Base-by-base conservation (phyloP, 768 basidiomycete species). In the Suillus variegatus region DNA sequence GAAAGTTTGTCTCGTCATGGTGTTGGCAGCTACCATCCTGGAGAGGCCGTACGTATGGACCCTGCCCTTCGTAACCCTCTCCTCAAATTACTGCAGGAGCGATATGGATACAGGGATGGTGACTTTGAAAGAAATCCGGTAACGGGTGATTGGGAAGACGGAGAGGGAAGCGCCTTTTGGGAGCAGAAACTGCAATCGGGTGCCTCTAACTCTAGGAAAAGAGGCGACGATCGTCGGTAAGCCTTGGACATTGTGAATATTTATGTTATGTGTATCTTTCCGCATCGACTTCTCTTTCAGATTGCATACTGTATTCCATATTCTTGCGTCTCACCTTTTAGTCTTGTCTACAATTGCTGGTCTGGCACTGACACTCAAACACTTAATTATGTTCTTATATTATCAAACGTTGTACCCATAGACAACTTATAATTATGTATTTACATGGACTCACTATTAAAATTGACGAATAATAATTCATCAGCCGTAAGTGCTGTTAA, bases 31-130 rank as follows among this genome's bases (percentile, higher is more conserved):
- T 94, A 94, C 71, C 86, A 86, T 66, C 93, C 93, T 0, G 93
- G 93, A 61, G 93, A 94, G 75, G 88, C 76, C 64, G 93, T 94
- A 60, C 88, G 93, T 72, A 94, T 95, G 92, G 93, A 95, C 71
- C 93, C 93, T 12, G 92, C 90, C 43, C 79, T 95, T 65, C 86
- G 93, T 47, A 94, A 94, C 67, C 91, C 92, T 36, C 83, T 94
- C 54, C 82, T 94, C 66, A 85, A 82, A 76, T 79, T 95, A 40
- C 79, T 95, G 40, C 81, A 93, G 74, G 72, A 84, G 68, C 85
- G 92, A 47, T 95, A 92, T 72, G 85, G 84, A 35, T 95, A 95
- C 76, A 84, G 84, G 63, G 93, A 95, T 75, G 93, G 93, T 1
- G 93, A 95, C 72, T 95, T 95, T 69, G 93, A 95, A 70, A 84